Evolutionary conservation across 1,284 basidiomycete genomes (phyloP).

Genomic region (Mrakiaceae sp.): DNA sequence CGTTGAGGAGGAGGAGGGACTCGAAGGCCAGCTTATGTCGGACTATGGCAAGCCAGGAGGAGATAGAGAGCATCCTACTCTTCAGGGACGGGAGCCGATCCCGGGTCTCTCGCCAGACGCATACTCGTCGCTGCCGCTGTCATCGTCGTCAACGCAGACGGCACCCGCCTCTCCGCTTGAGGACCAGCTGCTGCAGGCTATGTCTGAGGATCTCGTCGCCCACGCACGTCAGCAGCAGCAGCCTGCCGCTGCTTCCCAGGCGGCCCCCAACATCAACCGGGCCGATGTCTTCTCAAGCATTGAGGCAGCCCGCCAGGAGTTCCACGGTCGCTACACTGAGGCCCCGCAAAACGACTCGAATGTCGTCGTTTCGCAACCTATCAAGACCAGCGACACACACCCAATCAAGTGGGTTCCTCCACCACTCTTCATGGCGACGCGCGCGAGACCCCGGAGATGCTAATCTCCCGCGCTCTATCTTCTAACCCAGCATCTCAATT

Average conservation of each 20-base stretch:
- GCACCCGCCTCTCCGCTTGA: not conserved
- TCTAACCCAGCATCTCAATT: constrained; percentile 12
- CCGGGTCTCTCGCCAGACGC: not conserved
- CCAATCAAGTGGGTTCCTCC: constrained; percentile 60
- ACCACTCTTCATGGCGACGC: not conserved
- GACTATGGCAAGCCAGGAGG: not conserved
- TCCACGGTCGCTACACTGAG: constrained; percentile 37
- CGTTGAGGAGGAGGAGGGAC: constrained; percentile 10
- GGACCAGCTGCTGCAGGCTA: constrained; percentile 9
- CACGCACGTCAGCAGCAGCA: not conserved
- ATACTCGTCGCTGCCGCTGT: too few relatives aligned
- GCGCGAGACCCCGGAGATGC: constrained; percentile 13
- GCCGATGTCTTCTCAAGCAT: constrained; percentile 9
- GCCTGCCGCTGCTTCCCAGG: not conserved
- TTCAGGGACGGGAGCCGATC: not conserved
- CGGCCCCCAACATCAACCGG: not conserved
- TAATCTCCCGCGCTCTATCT: constrained; percentile 25
- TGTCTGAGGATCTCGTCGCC: constrained; percentile 1
- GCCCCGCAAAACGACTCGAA: not conserved
- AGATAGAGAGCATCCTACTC: not conserved
- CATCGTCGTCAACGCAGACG: not conserved
- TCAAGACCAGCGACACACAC: constrained; percentile 63
- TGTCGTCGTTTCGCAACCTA: constrained; percentile 20
- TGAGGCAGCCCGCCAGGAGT: constrained; percentile 6
- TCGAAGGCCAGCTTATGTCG: constrained; percentile 4